Base-by-base conservation (phyloP, 2,329 filamentous ascomycete species). In the Bipolaris gigantea region DNA sequence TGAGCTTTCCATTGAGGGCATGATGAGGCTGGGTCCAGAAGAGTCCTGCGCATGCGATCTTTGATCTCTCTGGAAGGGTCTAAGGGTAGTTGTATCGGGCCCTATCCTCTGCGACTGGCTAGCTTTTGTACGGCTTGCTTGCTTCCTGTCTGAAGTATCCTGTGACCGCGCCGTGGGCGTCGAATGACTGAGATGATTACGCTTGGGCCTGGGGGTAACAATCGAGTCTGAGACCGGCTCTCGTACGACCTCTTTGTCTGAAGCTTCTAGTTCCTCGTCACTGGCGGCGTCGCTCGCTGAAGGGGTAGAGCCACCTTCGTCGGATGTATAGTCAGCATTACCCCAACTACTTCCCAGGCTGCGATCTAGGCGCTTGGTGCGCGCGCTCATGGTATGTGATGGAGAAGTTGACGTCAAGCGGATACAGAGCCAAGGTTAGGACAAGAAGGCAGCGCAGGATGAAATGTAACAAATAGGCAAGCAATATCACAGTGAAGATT, bases 21-120 rank as follows among this genome's bases (percentile, higher is more conserved):
- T 79, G 50, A 78, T 74, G 53, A 79, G 70, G 51, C 73, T 71
- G 7, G 76, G 75, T 44, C 74, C 75, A 8, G 61, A 62, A 19
- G 69, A 70, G 18, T 61, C 46, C 43, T 48, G 53, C 23, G 46
- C 51, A 8, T 62, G 59, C 11, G 57, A 53, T 10, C 60, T 49
- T 25, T 53, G 53, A 8, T 32, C 39, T 30, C 55, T 43, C 53
- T 64, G 65, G 2, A 54, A 39, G 18, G 58, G 34, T 21, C 48
- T 50, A 11, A 54, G 56, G 18, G 49, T 58, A 23, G 27, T 56
- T 15, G 35, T 40, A 4, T 54, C 46, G 13, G 59, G 48, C 21
- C 33, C 51, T 19, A 46, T 19, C 5, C 35, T 55, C 46, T 65
- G 58, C 18, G 57, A 61, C 43, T 62, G 55, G 33, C 55, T 62